phyloP scores from a whole-genome alignment of 2,329 filamentous ascomycete species.

The Ceratocystis smalleyi region DNA sequence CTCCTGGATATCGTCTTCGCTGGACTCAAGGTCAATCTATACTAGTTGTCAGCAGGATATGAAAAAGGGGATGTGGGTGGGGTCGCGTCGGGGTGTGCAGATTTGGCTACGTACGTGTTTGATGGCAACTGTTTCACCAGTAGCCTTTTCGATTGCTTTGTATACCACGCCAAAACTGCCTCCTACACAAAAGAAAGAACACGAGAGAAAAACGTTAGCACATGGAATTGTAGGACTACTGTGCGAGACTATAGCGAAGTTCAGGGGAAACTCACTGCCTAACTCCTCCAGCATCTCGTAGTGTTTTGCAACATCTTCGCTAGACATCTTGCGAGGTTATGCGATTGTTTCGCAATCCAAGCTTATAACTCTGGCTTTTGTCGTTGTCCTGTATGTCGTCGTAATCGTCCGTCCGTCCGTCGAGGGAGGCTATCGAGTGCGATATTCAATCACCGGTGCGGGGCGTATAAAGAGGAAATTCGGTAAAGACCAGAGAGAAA shows the following conservation, averaged over 20 bases:
- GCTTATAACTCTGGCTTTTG: not conserved
- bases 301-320: slow-evolving; percentile 59
- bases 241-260: not conserved
- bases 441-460: not conserved
- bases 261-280: slow-evolving; percentile 51
- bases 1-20: slow-evolving; percentile 94
- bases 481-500: not conserved
- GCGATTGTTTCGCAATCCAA: not conserved
- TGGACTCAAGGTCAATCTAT: slow-evolving; percentile 96
- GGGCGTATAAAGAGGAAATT: not conserved
- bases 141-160: slow-evolving; percentile 82
- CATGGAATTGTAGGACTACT: not conserved
- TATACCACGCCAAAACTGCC: slow-evolving; percentile 95
- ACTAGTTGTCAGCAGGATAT: not conserved
- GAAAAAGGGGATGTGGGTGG: too few relatives aligned
- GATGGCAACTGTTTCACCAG: slow-evolving; percentile 86
- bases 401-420: not conserved
- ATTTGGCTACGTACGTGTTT: slow-evolving; percentile 59
- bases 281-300: slow-evolving; percentile 95
- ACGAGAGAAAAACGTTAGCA: slow-evolving; percentile 12
- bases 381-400: not conserved
- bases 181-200: slow-evolving; percentile 34
- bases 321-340: slow-evolving; percentile 31
- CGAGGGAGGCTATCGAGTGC: not conserved
- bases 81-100: not conserved